phyloP scores from a whole-genome alignment of 2,329 filamentous ascomycete species.

The Colletotrichum coccodes region DNA sequence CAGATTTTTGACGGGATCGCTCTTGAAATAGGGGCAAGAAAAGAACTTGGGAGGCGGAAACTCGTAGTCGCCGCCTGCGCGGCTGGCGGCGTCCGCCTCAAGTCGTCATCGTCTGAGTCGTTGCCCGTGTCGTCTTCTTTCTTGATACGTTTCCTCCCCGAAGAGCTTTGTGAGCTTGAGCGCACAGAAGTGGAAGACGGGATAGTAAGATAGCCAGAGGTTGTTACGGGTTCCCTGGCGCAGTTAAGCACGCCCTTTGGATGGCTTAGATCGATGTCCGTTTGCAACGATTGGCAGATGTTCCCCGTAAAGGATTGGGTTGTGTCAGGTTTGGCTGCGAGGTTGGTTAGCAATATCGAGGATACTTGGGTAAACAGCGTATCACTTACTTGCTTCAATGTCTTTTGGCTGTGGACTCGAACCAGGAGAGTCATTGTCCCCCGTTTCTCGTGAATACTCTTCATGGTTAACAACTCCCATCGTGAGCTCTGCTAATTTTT shows the following conservation, averaged over 20 bases:
- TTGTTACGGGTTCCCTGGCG: background rate
- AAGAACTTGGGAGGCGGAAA: background rate
- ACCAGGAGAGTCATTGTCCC: background rate
- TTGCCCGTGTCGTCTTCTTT: background rate
- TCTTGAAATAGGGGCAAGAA: constrained; percentile 43
- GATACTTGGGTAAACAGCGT: too few relatives aligned
- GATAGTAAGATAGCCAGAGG: background rate
- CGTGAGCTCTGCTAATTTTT: background rate
- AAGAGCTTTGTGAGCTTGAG: background rate
- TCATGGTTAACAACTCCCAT: too few relatives aligned
- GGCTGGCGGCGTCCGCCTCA: background rate
- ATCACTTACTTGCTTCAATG: background rate
- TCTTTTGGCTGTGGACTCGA: background rate
- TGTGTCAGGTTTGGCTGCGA: background rate
- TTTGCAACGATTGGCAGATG: background rate
- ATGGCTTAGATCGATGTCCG: background rate
- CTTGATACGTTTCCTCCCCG: background rate
- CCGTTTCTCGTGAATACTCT: too few relatives aligned
- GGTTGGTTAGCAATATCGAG: background rate
- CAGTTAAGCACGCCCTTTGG: background rate
- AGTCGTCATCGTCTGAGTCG: background rate
- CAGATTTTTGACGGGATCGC: constrained; percentile 37
- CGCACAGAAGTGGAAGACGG: background rate
- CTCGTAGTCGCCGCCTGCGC: background rate
- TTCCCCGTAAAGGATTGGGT: background rate